Base-by-base conservation (phyloP, 2,329 filamentous ascomycete species). In the Penicillium aurantiogriseum region DNA sequence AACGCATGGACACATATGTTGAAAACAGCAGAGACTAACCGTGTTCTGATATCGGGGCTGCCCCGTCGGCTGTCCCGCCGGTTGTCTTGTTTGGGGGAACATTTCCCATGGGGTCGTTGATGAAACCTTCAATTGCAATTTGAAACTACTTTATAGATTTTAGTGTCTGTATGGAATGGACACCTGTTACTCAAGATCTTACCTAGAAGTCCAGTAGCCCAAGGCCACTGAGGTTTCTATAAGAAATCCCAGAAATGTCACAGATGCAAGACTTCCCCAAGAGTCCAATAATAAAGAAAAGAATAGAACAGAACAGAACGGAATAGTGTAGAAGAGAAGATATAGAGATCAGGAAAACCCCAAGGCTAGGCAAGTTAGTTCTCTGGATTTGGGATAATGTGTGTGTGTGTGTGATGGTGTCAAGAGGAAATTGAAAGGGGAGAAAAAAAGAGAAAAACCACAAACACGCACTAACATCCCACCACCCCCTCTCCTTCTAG, bases 61-160 rank as follows among this genome's bases (percentile, higher is more conserved):
- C 56, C 54, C 52, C 56, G 25, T 60, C 59, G 39, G 51, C 46
- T 51, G 50, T 57, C 54, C 52, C 56, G 33, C 58, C 59, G 39
- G 51, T 44, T 62, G 56, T 53, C 47, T 61, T 66, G 33, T 57
- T 60, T 52, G 67, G 49, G 57, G 66, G 55, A 65, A 58, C 69
- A 69, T 71, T 63, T 56, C 66, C 67, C 69, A 71, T 71, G 64
- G 61, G 64, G 40, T 57, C 58, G 58, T 52, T 58, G 19, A 45
- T 27, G 21, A 25, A 23, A 7, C 19, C 23, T 47, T 5, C 19
- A 35, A 35, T 47, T 23, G 29, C 2, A 45, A 11, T 44, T 35
- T 23, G 19, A 7, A 35, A 35, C 45, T 35, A 47, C 45, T 27
- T 29, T 29, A 25, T 11, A 13, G 15, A 11, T 1, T 36, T 52